Conservation (phyloP, 2,329 filamentous ascomycete genomes). For the Drechslerella dactyloides region DNA sequence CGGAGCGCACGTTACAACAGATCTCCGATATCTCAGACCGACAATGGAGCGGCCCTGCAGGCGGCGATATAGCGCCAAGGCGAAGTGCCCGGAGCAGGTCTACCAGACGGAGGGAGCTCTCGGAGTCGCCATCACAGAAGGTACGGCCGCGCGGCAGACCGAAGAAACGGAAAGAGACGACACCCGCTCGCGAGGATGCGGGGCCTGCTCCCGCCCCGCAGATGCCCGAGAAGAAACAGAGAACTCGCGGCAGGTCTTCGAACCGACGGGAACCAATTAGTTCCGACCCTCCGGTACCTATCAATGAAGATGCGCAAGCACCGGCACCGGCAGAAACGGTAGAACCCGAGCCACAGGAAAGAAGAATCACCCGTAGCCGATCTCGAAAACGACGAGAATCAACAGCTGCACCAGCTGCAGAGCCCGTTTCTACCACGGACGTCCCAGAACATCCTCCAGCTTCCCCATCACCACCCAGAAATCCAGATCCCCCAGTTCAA, state of each 20-base stretch:
- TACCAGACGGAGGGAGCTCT: background rate
- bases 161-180: no score
- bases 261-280: no score
- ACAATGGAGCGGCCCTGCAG: conserved; percentile 18
- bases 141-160: no score
- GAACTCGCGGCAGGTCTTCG: no score
- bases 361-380: background rate
- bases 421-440: background rate
- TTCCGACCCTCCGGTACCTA: no score
- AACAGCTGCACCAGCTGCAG: background rate
- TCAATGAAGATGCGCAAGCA: no score
- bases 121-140: background rate
- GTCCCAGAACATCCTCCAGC: background rate
- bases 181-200: no score
- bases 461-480: background rate
- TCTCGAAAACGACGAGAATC: background rate
- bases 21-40: conserved; percentile 35
- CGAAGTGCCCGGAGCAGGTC: background rate
- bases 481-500: background rate
- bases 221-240: no score
- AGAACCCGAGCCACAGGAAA: no score
- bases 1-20: conserved; percentile 16
- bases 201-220: no score
- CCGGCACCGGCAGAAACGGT: no score
- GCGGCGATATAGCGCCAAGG: background rate